Percentiles rank a stretch among this genome's conserved stretches.
Evolutionary conservation across 352 stramenopile species (phyloP).

Genomic region (Phytophthora meadii): DNA sequence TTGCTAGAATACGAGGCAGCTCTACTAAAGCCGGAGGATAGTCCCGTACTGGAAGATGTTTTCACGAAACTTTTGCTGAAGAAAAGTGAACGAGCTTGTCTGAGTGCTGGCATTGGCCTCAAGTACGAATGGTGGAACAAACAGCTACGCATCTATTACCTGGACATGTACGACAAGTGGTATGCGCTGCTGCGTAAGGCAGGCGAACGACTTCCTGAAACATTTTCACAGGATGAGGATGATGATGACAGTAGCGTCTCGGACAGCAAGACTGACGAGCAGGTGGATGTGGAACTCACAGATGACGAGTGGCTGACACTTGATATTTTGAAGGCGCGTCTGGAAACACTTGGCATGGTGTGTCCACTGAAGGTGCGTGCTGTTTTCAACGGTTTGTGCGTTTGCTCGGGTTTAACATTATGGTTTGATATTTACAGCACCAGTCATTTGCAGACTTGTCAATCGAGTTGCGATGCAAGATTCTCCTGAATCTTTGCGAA

Average conservation of each 20-base stretch:
- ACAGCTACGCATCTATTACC: constrained; percentile 84
- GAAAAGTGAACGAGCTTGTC: constrained; percentile 81
- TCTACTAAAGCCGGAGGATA: constrained; percentile 75
- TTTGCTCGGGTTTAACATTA: constrained; percentile 2
- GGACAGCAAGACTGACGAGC: constrained; percentile 34
- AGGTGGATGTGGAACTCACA: constrained; percentile 78
- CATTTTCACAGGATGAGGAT: constrained; percentile 75
- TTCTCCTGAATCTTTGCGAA: constrained; percentile 85
- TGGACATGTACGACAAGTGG: constrained; percentile 84
- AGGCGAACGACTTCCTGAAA: constrained; percentile 66
- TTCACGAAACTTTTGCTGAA: constrained; percentile 88
- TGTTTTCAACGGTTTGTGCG: too few species aligned
- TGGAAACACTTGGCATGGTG: constrained; percentile 56
- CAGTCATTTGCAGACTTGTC: constrained; percentile 78
- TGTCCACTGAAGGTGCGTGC: constrained; percentile 61
- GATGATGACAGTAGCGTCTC: constrained; percentile 40
- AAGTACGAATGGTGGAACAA: constrained; percentile 92
- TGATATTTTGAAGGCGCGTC: constrained; percentile 63
- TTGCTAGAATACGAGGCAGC: constrained; percentile 87
- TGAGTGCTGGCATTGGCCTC: constrained; percentile 78
- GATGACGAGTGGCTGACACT: constrained; percentile 82
- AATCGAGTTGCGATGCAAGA: constrained; percentile 77
- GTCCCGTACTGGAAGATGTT: constrained; percentile 78
- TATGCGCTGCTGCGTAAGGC: constrained; percentile 80
- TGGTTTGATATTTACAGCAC: constrained; percentile 49